Evolutionary conservation across 495 filamentous ascomycete genomes (phyloP), one percentile per base, ranked within the genome.

Genomic region (Penicillium diatomitis): DNA sequence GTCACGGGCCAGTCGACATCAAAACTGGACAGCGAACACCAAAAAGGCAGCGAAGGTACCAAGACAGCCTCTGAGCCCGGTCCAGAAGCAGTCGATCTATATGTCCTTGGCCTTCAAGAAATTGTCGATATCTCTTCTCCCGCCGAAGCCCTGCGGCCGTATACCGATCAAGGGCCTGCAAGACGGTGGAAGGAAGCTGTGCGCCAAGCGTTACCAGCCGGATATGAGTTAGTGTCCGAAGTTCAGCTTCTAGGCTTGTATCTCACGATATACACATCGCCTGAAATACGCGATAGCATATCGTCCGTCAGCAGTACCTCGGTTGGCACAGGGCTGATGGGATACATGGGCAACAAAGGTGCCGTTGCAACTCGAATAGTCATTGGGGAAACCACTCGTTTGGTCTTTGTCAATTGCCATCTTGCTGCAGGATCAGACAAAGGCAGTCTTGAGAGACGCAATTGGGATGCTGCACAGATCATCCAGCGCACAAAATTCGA

Each of bases 321-420:
- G 43, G 85, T 96, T 4, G 90, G 89, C 3, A 96, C 94, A 0
- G 90, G 92, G 1, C 57, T 95, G 41, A 79, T 91, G 65, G 91
- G 92, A 0, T 95, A 94, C 52, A 80, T 95, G 75, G 94, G 92
- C 4, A 99, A 99, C 59, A 99, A 99, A 66, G 94, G 94, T 2
- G 90, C 84, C 9, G 84, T 91, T 6, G 79, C 81, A 8, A 85
- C 87, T 36, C 81, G 94, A 35, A 68, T 99, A 20, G 68, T 97
- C 0, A 70, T 99, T 10, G 94, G 94, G 3, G 91, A 97, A 55
- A 89, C 90, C 0, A 95, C 95, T 2, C 77, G 85, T 32, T 61
- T 97, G 10, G 80, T 90, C 28, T 94, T 99, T 56, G 75, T 96
- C 40, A 95, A 97, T 64, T 87, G 76, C 46, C 94, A 99, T 66